These are phyloP conservation scores for Candida glucosophila DNA, from an alignment of 1,139 yeast species.

Conservation along the genomic window DNA sequence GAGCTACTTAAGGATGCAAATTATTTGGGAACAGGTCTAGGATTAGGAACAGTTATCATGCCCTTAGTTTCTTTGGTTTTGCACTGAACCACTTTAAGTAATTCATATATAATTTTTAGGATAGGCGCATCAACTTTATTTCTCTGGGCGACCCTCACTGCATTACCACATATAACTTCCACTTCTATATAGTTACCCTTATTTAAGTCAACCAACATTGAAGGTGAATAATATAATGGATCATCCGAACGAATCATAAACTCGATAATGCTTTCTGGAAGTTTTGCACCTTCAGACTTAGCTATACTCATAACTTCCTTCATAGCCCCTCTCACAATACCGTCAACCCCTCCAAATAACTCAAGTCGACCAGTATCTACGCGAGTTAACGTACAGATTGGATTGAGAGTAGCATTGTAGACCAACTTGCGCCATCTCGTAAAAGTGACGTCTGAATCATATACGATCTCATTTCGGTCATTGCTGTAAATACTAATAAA, in stretches of 20 bases:
- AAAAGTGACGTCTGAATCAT: conserved; percentile 12
- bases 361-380: conserved; percentile 44
- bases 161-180: conserved; percentile 56
- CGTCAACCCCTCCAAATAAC: conserved; percentile 42
- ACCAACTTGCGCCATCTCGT: conserved; percentile 68
- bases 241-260: conserved; percentile 43
- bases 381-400: conserved; percentile 32
- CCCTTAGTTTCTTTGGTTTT: conserved; percentile 15
- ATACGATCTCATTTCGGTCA: conserved; percentile 2
- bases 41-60: conserved; percentile 4
- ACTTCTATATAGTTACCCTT: conserved; percentile 56
- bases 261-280: conserved; percentile 21
- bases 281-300: conserved; percentile 24
- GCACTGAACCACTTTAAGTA: conserved; percentile 23
- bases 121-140: conserved; percentile 23
- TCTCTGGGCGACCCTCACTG: conserved; percentile 40
- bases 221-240: conserved; percentile 48
- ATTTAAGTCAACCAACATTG: conserved; percentile 58
- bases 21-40: conserved; percentile 3
- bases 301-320: conserved; percentile 47
- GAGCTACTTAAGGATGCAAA: too few species aligned
- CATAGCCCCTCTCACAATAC: conserved; percentile 3
- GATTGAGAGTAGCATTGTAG: conserved; percentile 61
- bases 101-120: conserved; percentile 19
- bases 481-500: conserved; percentile 15